Evolutionary conservation across 2,329 filamentous ascomycete species (phyloP), one percentile per base, ranked within the genome.

Genomic region (Fusarium sp.): DNA sequence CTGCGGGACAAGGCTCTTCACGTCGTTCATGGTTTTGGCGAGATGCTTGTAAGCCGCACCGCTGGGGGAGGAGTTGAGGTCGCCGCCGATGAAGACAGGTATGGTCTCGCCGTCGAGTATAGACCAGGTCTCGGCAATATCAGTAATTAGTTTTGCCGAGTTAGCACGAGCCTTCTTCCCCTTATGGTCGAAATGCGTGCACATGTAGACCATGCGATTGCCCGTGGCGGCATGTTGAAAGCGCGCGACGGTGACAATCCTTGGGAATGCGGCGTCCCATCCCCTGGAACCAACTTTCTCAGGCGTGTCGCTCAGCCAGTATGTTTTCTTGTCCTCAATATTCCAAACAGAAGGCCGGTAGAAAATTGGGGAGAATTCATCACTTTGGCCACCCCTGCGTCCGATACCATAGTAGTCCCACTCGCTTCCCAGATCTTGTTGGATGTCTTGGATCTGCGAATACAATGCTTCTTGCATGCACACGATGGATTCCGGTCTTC

Each of bases 301-400:
- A 0, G 89, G 91, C 4, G 88, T 92, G 71, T 87, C 81, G 11
- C 86, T 90, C 5, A 93, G 82, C 91, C 91, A 93, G 54, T 89
- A 84, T 1, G 88, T 91, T 57, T 86, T 82, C 80, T 83, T 89
- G 16, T 83, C 76, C 28, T 83, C 77, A 6, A 91, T 81, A 13
- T 84, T 77, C 88, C 89, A 92, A 13, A 86, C 75, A 74, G 74
- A 85, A 79, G 86, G 68, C 25, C 72, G 86, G 79, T 91, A 94
- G 73, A 94, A 84, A 71, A 94, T 91, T 5, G 92, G 91, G 4
- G 88, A 90, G 80, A 92, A 93, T 81, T 94, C 92, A 50, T 92
- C 92, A 3, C 83, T 83, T 33, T 85, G 75, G 28, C 92, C 92
- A 78, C 91, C 88, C 52, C 90, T 86, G 28, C 89, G 85, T 16